Evolutionary conservation across 257 asterid species (phyloP), one percentile per base, ranked within the genome.

Genomic region (Scutellaria galericulata): DNA sequence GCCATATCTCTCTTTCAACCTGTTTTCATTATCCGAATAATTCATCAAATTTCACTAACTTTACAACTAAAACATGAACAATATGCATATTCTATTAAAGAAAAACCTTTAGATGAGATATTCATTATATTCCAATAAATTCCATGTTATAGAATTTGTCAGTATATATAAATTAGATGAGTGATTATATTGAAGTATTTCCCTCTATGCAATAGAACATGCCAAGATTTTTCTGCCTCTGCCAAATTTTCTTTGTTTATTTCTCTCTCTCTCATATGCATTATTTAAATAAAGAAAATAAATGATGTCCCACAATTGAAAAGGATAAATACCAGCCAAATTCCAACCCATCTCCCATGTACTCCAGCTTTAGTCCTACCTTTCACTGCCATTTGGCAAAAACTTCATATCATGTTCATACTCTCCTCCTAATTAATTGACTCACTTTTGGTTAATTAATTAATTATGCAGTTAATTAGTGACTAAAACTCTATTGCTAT

Each of bases 291-390:
- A 53, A 63, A 71, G 39, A 70, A 63, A 57, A 68, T 61, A 1
- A 31, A 62, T 48, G 82, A 62, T 55, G 82, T 15, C 75, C 80
- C 85, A 73, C 76, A 62, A 10, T 52, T 52, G 20, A 51, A 40
- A 51, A 40, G 35, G 24, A 66, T 48, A 14, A 56, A 56, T 56
- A 73, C 52, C 79, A 77, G 75, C 80, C 50, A 69, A 81, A 58
- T 5, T 77, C 80, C 80, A 77, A 72, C 82, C 75, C 44, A 74
- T 70, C 13, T 59, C 72, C 53, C 8, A 52, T 80, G 68, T 57
- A 50, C 65, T 81, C 85, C 82, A 77, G 85, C 85, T 77, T 54
- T 44, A 5, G 45, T 51, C 48, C 70, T 12, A 65, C 54, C 63
- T 59, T 7, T 45, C 69, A 40, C 45, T n/a, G 6, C 51, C 73